Conservation (phyloP, 2,329 filamentous ascomycete genomes). For the Delphinella strobiligena region DNA sequence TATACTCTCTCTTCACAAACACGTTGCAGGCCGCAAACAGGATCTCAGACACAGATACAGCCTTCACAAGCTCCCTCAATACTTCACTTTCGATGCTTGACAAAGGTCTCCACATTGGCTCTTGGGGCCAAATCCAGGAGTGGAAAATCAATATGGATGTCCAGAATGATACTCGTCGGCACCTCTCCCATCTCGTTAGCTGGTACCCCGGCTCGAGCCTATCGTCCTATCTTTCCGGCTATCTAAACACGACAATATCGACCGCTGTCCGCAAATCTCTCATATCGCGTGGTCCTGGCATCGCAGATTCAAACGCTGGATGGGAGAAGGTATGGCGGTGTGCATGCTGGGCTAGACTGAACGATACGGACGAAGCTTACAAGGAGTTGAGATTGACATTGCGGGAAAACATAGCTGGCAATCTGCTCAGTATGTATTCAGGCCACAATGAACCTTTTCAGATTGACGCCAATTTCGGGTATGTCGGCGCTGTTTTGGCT, state of each 20-base stretch:
- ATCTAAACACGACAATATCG: constrained; percentile 33
- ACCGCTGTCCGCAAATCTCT: constrained; percentile 36
- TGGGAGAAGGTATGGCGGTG: constrained; percentile 49
- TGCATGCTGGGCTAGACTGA: constrained; percentile 45
- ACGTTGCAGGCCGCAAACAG: constrained; percentile 14
- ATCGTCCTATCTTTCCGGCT: constrained; percentile 30
- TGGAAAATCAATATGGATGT: constrained; percentile 37
- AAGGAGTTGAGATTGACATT: constrained; percentile 38
- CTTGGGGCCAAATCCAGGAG: constrained; percentile 35
- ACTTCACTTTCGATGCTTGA: constrained; percentile 35
- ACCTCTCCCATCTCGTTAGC: constrained; percentile 44
- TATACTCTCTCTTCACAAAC: constrained; percentile 27
- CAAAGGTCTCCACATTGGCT: constrained; percentile 37
- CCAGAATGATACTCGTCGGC: constrained; percentile 36
- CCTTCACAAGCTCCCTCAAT: constrained; percentile 26
- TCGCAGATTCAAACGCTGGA: constrained; percentile 40
- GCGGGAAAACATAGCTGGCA: constrained; percentile 37
- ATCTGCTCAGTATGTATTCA: constrained; percentile 41
- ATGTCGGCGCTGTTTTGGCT: constrained; percentile 36
- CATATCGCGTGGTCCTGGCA: constrained; percentile 34
- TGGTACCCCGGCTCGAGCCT: constrained; percentile 45
- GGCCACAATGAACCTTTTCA: constrained; percentile 39
- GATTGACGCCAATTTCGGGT: constrained; percentile 48
- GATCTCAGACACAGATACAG: constrained; percentile 17
- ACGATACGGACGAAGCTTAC: constrained; percentile 38